Evolutionary conservation across 73 alveolate species (phyloP).

Genomic region (Paramecium biaurelia): DNA sequence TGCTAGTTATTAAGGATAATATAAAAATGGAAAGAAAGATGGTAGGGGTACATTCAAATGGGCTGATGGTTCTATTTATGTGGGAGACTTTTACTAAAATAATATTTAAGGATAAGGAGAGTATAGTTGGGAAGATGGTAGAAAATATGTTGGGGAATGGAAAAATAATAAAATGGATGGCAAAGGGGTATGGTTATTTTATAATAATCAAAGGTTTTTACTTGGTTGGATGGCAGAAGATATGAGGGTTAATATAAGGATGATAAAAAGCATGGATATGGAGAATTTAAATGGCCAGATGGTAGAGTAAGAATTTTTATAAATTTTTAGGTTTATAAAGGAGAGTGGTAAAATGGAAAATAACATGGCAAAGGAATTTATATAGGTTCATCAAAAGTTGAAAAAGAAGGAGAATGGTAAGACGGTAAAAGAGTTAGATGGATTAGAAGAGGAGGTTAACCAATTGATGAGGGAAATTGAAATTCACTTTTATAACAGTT

Average conservation of each 20-base stretch:
- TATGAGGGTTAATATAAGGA: constrained; percentile 78
- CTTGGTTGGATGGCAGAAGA: constrained; percentile 77
- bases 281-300: constrained; percentile 52
- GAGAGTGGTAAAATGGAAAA: constrained; percentile 63
- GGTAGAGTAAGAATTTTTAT: neutral
- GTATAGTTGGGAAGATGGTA: constrained; percentile 82
- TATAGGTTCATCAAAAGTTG: constrained; percentile 52
- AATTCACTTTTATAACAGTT: neutral
- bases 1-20: constrained; percentile 73
- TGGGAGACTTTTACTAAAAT: constrained; percentile 71
- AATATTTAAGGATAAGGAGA: constrained; percentile 80
- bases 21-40: constrained; percentile 68
- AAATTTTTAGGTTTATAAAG: constrained; percentile 64
- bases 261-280: constrained; percentile 70
- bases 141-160: constrained; percentile 80
- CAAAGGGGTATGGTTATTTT: constrained; percentile 40
- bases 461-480: neutral
- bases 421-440: constrained; percentile 67
- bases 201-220: constrained; percentile 26
- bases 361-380: constrained; percentile 64
- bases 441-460: constrained; percentile 37
- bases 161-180: constrained; percentile 82
- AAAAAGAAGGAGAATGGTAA: constrained; percentile 67
- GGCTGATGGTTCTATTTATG: constrained; percentile 76
- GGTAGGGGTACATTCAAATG: constrained; percentile 75